Evolutionary conservation across 148 eudicot species (phyloP).

Genomic region (Persicaria maculosa): DNA sequence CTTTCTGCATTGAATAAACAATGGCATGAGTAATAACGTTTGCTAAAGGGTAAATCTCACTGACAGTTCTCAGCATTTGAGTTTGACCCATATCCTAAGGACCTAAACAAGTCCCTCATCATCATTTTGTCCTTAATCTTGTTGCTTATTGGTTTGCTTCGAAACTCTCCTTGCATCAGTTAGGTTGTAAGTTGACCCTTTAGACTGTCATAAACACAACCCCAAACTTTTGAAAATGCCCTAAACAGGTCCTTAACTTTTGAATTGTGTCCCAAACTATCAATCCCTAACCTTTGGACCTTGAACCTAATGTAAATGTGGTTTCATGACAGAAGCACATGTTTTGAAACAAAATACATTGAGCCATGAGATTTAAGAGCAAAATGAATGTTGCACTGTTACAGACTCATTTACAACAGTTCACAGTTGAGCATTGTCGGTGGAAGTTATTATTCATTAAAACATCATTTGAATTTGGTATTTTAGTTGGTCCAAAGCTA

Average conservation of each 20-base stretch:
- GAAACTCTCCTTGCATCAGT: not conserved
- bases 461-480: not conserved
- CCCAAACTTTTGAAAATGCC: not conserved
- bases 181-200: not conserved
- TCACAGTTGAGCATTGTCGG: not conserved
- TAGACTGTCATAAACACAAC: not conserved
- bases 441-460: not conserved
- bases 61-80: not conserved
- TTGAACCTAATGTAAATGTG: not conserved
- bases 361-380: not conserved
- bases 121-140: not conserved
- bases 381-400: not conserved
- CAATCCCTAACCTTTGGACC: not conserved
- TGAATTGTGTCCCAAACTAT: not conserved
- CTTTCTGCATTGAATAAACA: slow-evolving; percentile 44
- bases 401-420: not conserved
- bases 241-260: not conserved
- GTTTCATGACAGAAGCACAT: not conserved
- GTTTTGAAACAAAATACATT: not conserved
- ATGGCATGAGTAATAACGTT: not conserved
- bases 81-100: not conserved
- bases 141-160: not conserved
- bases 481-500: not conserved
- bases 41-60: not conserved
- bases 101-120: not conserved